Percentiles rank a stretch among this genome's conserved stretches.
Evolutionary conservation across 2,329 filamentous ascomycete species (phyloP).

Genomic region (Monilinia vaccinii-corymbosi): DNA sequence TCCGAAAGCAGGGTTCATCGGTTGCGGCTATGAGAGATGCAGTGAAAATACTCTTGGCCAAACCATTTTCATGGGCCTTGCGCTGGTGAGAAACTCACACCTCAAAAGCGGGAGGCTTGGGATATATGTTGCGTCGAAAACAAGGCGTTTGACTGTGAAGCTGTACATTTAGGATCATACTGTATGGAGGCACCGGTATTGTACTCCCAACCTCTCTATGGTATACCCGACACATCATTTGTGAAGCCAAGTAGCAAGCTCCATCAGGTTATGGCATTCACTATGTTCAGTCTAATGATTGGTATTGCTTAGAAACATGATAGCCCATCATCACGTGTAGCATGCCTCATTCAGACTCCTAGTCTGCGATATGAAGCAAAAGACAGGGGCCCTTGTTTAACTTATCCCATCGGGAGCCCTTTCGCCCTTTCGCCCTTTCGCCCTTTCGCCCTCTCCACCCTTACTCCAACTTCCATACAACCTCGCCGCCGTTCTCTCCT

Average conservation of each 20-base stretch:
- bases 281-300: not conserved
- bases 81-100: not conserved
- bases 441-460: not conserved
- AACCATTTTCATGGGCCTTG: not conserved
- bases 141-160: not conserved
- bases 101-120: not conserved
- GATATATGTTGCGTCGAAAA: not conserved
- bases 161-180: not conserved
- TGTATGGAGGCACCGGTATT: not conserved
- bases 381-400: not conserved
- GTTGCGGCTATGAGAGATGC: not conserved
- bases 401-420: not conserved
- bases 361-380: not conserved
- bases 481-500: slow-evolving; percentile 17
- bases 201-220: not conserved
- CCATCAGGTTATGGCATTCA: not conserved
- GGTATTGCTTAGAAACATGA: not conserved
- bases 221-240: not conserved
- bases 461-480: slow-evolving; percentile 14
- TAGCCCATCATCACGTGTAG: not conserved
- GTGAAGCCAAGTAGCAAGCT: not conserved
- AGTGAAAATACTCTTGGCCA: not conserved
- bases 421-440: not conserved
- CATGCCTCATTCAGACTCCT: not conserved
- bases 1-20: not conserved